Percentiles rank a stretch among this genome's conserved stretches.
phyloP scores from a whole-genome alignment of 106 monocot species.

The Dactylorhiza incarnata region DNA sequence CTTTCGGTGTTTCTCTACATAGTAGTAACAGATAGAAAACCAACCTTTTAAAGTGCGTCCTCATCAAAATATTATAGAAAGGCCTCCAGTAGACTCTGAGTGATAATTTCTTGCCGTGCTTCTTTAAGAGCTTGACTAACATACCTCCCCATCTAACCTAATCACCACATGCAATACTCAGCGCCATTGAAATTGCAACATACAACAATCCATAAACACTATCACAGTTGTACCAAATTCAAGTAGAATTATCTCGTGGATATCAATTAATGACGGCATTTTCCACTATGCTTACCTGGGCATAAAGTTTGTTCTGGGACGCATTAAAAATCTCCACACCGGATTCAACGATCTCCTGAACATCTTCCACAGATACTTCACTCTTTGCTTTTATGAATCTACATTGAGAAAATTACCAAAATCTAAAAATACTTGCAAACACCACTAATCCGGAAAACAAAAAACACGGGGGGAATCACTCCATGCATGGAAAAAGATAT shows the following conservation, averaged over 20 bases:
- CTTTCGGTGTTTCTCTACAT: not conserved
- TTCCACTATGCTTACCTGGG: slow-evolving; percentile 41
- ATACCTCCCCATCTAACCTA: slow-evolving; percentile 93
- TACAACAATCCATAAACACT: slow-evolving; percentile 3
- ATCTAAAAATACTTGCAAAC: not conserved
- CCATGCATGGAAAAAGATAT: not conserved
- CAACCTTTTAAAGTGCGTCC: slow-evolving; percentile 91
- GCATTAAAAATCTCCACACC: slow-evolving; percentile 78
- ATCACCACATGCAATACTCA: slow-evolving; percentile 15
- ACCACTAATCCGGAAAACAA: not conserved
- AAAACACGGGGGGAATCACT: not conserved
- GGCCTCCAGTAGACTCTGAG: slow-evolving; percentile 75
- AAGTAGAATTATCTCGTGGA: not conserved
- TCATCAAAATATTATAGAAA: slow-evolving; percentile 72
- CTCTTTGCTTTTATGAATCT: slow-evolving; percentile 94
- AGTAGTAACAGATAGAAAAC: not conserved
- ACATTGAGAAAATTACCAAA: not conserved
- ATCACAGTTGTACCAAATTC: not conserved
- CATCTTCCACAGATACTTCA: slow-evolving; percentile 61
- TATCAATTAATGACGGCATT: not conserved
- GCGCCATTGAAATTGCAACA: not conserved
- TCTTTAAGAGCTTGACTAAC: slow-evolving; percentile 68
- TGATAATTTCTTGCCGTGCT: slow-evolving; percentile 74
- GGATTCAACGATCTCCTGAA: slow-evolving; percentile 55
- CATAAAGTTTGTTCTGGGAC: slow-evolving; percentile 82